phyloP scores from a whole-genome alignment of 192 early-diverging fungal genomes.

The Gaertneriomyces semiglobifer region DNA sequence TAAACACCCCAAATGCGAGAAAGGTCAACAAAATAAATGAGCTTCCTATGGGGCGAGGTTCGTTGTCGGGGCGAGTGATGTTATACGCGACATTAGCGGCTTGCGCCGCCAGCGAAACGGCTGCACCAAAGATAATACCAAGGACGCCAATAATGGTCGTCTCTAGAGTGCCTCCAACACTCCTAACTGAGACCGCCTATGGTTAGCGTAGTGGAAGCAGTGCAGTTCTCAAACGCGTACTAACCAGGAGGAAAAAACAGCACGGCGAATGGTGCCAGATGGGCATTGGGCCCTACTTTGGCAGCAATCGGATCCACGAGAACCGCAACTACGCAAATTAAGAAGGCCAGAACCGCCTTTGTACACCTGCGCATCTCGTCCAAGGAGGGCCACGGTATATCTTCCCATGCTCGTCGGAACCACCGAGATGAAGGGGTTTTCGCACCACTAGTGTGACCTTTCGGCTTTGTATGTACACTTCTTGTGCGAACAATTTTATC shows the following conservation, averaged over 20 bases:
- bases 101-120: conserved; percentile 2
- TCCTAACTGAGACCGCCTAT: conserved; percentile 9
- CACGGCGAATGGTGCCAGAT: conserved; percentile 18
- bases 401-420: no score
- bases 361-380: conserved; percentile 18
- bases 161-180: conserved; percentile 23
- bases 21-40: conserved; percentile 16
- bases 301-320: conserved; percentile 9
- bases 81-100: conserved; percentile 1
- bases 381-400: background rate
- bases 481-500: no score
- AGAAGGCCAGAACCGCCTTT: conserved; percentile 23
- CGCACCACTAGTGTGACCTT: no score
- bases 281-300: conserved; percentile 7
- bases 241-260: conserved; percentile 25
- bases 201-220: background rate
- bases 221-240: background rate
- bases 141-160: conserved; percentile 8
- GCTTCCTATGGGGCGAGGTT: background rate
- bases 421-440: no score
- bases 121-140: conserved; percentile 17
- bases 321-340: conserved; percentile 6
- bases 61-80: background rate
- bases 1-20: conserved; percentile 8
- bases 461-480: no score